These are phyloP conservation scores for Teratosphaeria viscida DNA, from an alignment of 2,329 filamentous ascomycete species.

Conservation along the genomic window DNA sequence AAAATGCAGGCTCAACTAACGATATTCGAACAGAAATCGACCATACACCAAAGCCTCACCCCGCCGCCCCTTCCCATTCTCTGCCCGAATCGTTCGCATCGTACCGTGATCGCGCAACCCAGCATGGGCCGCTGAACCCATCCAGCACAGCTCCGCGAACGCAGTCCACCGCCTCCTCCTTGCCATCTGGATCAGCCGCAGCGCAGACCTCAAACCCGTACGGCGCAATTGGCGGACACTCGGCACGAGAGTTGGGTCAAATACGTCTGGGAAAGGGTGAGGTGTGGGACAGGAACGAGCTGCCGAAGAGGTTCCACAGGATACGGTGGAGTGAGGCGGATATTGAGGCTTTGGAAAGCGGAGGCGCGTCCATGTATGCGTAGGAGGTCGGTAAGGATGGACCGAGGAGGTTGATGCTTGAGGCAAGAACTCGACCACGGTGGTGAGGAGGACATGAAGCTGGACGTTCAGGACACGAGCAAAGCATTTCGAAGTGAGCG, in stretches of 20 bases:
- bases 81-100: slow-evolving; percentile 63
- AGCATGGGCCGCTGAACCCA: slow-evolving; percentile 57
- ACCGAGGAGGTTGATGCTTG: not conserved
- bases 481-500: not conserved
- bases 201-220: slow-evolving; percentile 16
- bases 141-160: not conserved
- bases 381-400: not conserved
- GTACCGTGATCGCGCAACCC: slow-evolving; percentile 68
- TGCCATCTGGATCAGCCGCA: slow-evolving; percentile 2
- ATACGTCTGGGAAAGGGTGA: slow-evolving; percentile 61
- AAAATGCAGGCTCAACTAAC: slow-evolving; percentile 5
- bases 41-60: slow-evolving; percentile 63
- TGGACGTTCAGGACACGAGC: not conserved
- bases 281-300: slow-evolving; percentile 80
- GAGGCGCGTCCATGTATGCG: slow-evolving; percentile 52
- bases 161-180: not conserved
- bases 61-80: slow-evolving; percentile 54
- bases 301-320: slow-evolving; percentile 74
- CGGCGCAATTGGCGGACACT: slow-evolving; percentile 45
- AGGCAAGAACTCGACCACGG: not conserved
- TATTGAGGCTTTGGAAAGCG: slow-evolving; percentile 93
- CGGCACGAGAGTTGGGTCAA: slow-evolving; percentile 62
- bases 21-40: slow-evolving; percentile 49
- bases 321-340: slow-evolving; percentile 64
- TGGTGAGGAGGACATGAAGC: not conserved